A percentile compares a stretch with the other conserved stretches of the same genome.
Evolutionary conservation across 1,139 yeast genomes (phyloP).

Genomic region (Hansenula sp.): DNA sequence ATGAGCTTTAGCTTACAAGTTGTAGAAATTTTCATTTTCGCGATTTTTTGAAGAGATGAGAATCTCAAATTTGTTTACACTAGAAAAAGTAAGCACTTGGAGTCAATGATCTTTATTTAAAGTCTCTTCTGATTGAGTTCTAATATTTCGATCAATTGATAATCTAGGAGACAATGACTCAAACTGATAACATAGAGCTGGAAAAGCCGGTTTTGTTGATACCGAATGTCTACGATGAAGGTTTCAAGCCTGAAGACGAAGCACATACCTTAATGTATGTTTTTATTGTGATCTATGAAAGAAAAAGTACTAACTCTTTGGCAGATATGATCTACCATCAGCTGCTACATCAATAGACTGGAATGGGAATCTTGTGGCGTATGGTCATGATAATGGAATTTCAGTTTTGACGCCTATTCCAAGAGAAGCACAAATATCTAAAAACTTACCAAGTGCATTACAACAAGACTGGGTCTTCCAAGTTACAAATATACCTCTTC

Average conservation of each 20-base stretch:
- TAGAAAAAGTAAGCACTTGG: too few relatives aligned
- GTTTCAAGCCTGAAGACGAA: conserved; percentile 12
- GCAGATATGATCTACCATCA: conserved; percentile 16
- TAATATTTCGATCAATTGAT: neutral
- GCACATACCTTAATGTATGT: conserved; percentile 17
- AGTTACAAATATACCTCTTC: conserved; percentile 6
- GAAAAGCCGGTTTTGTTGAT: conserved; percentile 16
- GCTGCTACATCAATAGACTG: conserved; percentile 17
- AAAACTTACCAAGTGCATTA: conserved; percentile 15
- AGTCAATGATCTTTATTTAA: too few relatives aligned
- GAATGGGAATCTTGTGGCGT: conserved; percentile 19
- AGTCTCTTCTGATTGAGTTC: too few relatives aligned
- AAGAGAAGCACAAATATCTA: conserved; percentile 14
- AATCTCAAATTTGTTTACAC: too few relatives aligned
- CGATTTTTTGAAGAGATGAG: too few relatives aligned
- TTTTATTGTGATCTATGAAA: neutral
- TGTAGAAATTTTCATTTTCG: too few relatives aligned
- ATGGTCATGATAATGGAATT: conserved; percentile 16
- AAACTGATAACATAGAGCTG: neutral
- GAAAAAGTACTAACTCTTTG: neutral
- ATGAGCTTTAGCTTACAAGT: neutral
- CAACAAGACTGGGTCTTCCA: conserved; percentile 23
- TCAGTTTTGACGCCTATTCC: conserved; percentile 20
- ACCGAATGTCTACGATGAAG: conserved; percentile 18
- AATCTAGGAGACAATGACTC: neutral